Evolutionary conservation across 1,284 basidiomycete genomes (phyloP), one percentile per base, ranked within the genome.

Genomic region (Bjerkandera adusta): DNA sequence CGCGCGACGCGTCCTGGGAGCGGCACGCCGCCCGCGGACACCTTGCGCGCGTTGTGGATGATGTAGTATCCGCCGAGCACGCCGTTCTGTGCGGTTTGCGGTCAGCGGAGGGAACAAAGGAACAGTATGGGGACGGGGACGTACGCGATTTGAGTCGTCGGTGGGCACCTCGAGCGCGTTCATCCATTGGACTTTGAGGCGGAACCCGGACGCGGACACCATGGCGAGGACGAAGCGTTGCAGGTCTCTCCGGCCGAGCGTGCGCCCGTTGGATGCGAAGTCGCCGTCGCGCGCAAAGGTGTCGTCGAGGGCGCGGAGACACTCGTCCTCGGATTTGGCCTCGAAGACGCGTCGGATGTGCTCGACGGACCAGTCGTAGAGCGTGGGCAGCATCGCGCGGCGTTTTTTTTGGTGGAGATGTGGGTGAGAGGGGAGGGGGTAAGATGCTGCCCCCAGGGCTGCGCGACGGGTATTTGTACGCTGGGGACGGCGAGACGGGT

Each of bases 271-370:
- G 29, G 76, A 56, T 7, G 60, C 70, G 25, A 69, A 72, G 13
- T 63, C 62, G 41, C 76, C 55, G 27, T 64, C 56, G 30, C 65
- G 62, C 0, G 73, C 59, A 57, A 81, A 80, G 1, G 79, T 79
- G 3, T 64, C 57, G 27, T 68, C 64, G 36, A 80, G 65, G 33
- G 77, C 76, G 26, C 60, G 62, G 8, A 73, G 57, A 15, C 70
- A 68, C 26, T 71, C 69, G 24, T 68, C 66, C 49, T 76, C 71
- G 16, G 62, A 70, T 29, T 65, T 58, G 4, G 76, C 73, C 59
- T 80, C 77, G 58, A 81, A 81, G 42, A 81, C 66, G 29, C 62
- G 61, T 30, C 62, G 63, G 48, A 80, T 79, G 56, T 77, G 77
- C 47, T 68, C 62, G 29, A 64, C 55, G 2, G 77, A 80, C 79